Base-by-base conservation (phyloP, 805 yeast species). In the Cyberlindnera sargentensis region DNA sequence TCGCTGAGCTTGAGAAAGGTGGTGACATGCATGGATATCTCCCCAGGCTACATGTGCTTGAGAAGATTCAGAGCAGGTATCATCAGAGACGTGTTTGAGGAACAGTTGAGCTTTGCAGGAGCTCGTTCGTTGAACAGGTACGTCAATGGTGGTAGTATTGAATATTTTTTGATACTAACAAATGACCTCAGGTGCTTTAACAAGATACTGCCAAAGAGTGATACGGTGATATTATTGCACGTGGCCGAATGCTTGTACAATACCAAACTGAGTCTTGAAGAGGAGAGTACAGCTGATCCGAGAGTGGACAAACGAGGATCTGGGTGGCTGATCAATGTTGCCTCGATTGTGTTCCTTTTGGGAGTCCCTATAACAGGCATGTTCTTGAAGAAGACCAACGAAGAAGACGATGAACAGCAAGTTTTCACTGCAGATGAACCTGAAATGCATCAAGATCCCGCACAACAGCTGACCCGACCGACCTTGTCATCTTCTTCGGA, bases 1-100 rank as follows among this genome's bases (percentile, higher is more conserved):
- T 47, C 50, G 10, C 31, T 5, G 28, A 40, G 36, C 8, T 43
- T 51, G 28, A 36, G 45, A 31, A 37, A 42, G 8, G 33, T 51
- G 34, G 37, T 47, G 1, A 32, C 42, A 4, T 51, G 56, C 26
- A n/a, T 45, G 23, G 46, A 41, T 3, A 34, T 45, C 9, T 37
- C 49, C 2, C 34, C 41, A 8, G 50, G 43, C 20, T 11, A 39
- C 4, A 38, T 20, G 10, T 52, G 56, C 34, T 47, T 50, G 34
- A 42, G 39, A 7, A 38, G 44, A 7, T 44, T 40, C 41, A 41
- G 44, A 11, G 11, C 31, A 4, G 48, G 42, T 2, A 39, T 47
- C 8, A 10, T 47, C n/a, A 30, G 31, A 8, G 50, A 47, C 25
- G 37, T 27, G 32, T 38, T 31, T 29, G 34, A n/a, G 8, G 15